Evolutionary conservation across 2,329 filamentous ascomycete genomes (phyloP), one percentile per base, ranked within the genome.

Genomic region (Epicoccum sorghinum): DNA sequence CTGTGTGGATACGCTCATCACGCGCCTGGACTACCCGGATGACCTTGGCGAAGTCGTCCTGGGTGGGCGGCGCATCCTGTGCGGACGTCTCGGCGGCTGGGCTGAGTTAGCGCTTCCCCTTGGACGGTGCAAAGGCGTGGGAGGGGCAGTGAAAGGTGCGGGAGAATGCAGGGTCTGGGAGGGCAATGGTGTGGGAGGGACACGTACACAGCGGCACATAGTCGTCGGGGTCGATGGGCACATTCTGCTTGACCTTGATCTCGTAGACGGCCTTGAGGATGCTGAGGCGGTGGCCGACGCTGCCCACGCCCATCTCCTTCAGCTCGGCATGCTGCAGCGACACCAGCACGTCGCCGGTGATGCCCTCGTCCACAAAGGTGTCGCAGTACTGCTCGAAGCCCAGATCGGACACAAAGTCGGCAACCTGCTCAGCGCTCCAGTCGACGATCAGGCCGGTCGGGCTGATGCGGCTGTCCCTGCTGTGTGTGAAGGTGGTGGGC

Each of bases 201-300:
- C 37, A 52, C 89, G 67, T 87, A 96, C 93, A 95, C 45, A 95
- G 81, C 33, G 95, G 95, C 46, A 97, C 84, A 73, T 97, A 99
- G 75, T 98, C 91, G 68, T 97, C 93, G 58, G 89, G 88, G 71
- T 98, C 93, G 66, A 97, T 85, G 13, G 91, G 89, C 56, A 98
- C 86, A 67, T 96, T 92, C 70, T 97, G 93, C 61, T 91, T 91
- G 74, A 93, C 89, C 79, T 99, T 99, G 70, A 95, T 88, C 70
- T 98, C 93, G 78, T 97, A 98, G 49, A 98, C 92, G 67, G 88
- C 93, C 79, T 97, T 98, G 54, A 99, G 83, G 53, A 99, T 96
- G 22, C 92, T 96, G 67, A 99, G 82, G 56, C 95, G 88, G 78
- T 99, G 95, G 36, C 95, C 95, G 42, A 97, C 91, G 77, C 93